Evolutionary conservation across 495 filamentous ascomycete genomes (phyloP).

Genomic region (Mytilinidion resinicola): DNA sequence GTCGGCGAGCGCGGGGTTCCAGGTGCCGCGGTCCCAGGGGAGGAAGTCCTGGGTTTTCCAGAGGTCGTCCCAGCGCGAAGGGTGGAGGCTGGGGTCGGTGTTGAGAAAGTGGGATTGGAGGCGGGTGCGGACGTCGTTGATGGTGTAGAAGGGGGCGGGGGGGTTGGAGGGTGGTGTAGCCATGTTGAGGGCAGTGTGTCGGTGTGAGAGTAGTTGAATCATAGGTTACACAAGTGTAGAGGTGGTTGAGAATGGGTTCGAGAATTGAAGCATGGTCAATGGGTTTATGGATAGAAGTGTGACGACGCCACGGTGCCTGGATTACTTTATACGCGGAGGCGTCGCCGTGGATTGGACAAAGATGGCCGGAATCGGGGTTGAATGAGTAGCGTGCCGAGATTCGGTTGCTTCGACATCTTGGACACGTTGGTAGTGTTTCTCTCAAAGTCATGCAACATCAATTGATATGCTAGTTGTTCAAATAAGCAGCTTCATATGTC

Average conservation of each 20-base stretch:
- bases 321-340: no score
- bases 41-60: slow-evolving; percentile 57
- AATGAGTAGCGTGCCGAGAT: no score
- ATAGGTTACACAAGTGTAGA: background rate
- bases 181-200: slow-evolving; percentile 2
- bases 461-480: no score
- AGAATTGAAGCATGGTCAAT: no score
- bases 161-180: background rate
- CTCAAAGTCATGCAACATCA: no score
- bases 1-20: slow-evolving; percentile 63
- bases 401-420: no score
- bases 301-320: no score
- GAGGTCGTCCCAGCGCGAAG: slow-evolving; percentile 50
- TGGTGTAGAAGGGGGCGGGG: background rate
- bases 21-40: slow-evolving; percentile 64
- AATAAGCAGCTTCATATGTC: no score
- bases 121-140: slow-evolving; percentile 21
- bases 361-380: no score
- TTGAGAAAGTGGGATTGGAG: slow-evolving; percentile 27
- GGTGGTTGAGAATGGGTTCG: background rate
- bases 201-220: background rate
- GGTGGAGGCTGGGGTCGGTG: slow-evolving; percentile 14
- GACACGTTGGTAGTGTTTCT: no score
- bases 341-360: no score
- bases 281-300: no score